Percentiles rank a stretch among this genome's conserved stretches.
Evolutionary conservation across 371 early-diverging fungal species (phyloP).

Genomic region (Haplosporangium sp.): DNA sequence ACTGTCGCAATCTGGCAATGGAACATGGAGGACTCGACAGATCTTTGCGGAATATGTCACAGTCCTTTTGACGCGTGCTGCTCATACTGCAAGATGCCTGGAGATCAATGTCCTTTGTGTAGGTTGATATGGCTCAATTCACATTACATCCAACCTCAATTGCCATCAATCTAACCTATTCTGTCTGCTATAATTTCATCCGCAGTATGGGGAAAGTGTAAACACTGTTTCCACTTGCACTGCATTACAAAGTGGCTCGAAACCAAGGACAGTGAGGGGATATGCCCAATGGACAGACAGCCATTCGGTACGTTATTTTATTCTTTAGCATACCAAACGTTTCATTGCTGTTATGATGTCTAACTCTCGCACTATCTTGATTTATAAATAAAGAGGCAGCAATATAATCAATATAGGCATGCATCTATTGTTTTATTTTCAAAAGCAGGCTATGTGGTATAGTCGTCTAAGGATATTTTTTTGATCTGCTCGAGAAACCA

Average conservation of each 20-base stretch:
- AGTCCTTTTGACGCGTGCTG: constrained; percentile 51
- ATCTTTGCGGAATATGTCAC: constrained; percentile 53
- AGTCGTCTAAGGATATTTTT: constrained; percentile 5
- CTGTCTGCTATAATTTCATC: neutral
- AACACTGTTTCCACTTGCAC: constrained; percentile 48
- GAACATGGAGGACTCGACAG: constrained; percentile 48
- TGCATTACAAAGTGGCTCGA: constrained; percentile 53
- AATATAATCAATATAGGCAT: neutral
- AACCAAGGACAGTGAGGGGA: constrained; percentile 41
- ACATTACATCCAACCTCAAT: neutral
- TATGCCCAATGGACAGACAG: constrained; percentile 51
- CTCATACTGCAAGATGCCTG: constrained; percentile 44
- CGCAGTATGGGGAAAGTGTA: constrained; percentile 44
- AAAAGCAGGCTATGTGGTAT: no score
- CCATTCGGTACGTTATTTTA: constrained; percentile 27
- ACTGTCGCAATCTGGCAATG: constrained; percentile 50
- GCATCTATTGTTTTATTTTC: no score
- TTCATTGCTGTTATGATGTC: neutral
- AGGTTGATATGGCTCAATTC: constrained; percentile 2
- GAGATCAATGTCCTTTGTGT: constrained; percentile 50
- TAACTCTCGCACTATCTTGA: neutral
- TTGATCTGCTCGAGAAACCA: constrained; percentile 37
- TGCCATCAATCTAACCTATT: no score
- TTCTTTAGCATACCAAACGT: no score
- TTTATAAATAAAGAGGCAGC: constrained; percentile 23